Evolutionary conservation across 192 early-diverging fungal genomes (phyloP).

Genomic region (Dimargaris xerosporica): DNA sequence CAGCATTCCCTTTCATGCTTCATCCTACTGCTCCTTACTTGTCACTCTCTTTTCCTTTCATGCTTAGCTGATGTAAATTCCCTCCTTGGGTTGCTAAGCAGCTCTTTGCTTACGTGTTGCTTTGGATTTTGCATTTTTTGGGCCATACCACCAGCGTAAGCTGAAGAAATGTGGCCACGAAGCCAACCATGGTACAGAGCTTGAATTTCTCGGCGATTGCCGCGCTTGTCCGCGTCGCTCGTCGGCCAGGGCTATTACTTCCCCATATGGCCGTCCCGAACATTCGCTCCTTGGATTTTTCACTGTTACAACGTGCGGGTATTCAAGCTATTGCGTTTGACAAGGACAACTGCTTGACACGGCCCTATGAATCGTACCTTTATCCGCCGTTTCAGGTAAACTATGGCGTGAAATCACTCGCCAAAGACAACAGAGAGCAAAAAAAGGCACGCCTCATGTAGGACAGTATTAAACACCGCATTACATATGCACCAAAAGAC

Average conservation of each 20-base stretch:
- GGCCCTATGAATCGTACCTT: constrained; percentile 55
- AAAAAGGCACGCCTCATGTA: background rate
- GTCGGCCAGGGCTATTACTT: constrained; percentile 48
- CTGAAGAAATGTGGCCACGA: no score
- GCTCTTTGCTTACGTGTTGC: no score
- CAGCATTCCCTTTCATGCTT: no score
- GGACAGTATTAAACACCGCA: background rate
- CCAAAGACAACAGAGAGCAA: background rate
- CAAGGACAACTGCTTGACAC: constrained; percentile 92
- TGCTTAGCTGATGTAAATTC: no score
- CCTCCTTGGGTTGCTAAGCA: no score
- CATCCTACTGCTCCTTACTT: no score
- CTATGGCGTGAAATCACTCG: background rate
- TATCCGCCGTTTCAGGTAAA: constrained; percentile 50
- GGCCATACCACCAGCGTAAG: no score
- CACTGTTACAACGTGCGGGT: constrained; percentile 33
- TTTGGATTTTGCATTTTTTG: no score
- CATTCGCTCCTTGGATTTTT: constrained; percentile 52
- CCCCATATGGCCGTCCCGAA: constrained; percentile 68
- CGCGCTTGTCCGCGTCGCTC: constrained; percentile 33
- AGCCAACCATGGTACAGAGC: constrained; percentile 52
- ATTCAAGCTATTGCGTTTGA: constrained; percentile 76
- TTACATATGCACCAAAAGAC: background rate
- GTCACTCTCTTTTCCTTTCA: no score
- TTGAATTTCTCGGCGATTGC: constrained; percentile 52